Evolutionary conservation across 2,329 filamentous ascomycete genomes (phyloP).

Genomic region (Fusarium gaditjirri): DNA sequence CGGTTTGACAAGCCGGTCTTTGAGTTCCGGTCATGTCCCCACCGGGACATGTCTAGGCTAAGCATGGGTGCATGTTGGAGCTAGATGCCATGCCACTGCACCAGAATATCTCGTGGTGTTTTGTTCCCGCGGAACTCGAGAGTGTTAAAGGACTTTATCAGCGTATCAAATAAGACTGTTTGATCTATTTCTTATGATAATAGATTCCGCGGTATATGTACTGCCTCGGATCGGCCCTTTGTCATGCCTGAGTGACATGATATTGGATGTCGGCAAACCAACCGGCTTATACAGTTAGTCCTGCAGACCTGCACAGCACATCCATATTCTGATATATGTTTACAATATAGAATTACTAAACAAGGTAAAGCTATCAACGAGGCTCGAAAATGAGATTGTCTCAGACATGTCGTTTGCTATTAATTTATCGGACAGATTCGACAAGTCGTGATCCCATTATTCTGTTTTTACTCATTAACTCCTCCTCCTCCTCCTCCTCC

Average conservation of each 20-base stretch:
- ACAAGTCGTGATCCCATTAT: neutral
- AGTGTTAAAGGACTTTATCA: neutral
- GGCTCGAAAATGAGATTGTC: neutral
- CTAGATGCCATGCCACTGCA: neutral
- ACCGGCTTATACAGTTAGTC: conserved; percentile 1
- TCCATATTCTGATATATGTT: conserved; percentile 3
- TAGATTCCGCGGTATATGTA: neutral
- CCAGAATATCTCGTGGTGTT: conserved; percentile 5
- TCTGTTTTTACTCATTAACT: neutral
- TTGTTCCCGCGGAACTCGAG: neutral
- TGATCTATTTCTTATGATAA: neutral
- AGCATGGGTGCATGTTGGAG: neutral
- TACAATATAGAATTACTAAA: conserved; percentile 23
- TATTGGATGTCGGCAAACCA: conserved; percentile 3
- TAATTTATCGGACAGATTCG: neutral
- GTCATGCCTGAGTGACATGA: conserved; percentile 6
- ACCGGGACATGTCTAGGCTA: neutral
- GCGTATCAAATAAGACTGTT: neutral
- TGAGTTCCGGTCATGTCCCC: conserved; percentile 24
- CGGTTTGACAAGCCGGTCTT: conserved; percentile 28
- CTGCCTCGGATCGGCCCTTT: conserved; percentile 28
- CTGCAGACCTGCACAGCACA: neutral
- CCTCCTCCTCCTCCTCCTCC: neutral
- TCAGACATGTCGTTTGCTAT: neutral
- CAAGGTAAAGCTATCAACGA: neutral